These are phyloP conservation scores for Rutstroemia sp. DNA, from an alignment of 2,329 filamentous ascomycete genomes.

Conservation along the genomic window DNA sequence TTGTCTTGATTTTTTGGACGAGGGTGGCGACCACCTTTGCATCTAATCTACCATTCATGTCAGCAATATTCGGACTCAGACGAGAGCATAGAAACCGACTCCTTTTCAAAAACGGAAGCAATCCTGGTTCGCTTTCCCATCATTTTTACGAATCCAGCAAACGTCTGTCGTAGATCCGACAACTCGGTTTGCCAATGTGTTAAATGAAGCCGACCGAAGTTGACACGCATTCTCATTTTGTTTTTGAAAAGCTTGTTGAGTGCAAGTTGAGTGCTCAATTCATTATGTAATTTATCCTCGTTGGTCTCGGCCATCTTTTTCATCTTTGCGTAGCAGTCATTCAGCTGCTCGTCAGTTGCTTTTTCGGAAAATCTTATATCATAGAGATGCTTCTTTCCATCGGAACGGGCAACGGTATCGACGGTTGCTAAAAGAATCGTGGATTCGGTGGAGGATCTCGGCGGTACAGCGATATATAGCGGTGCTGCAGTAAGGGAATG, in stretches of 20 bases:
- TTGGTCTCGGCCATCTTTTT: background rate
- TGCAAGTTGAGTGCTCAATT: slow-evolving; percentile 16
- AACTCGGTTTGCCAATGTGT: slow-evolving; percentile 18
- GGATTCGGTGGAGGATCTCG: slow-evolving; percentile 1
- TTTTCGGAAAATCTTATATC: background rate
- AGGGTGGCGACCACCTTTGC: slow-evolving; percentile 14
- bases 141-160: slow-evolving; percentile 23
- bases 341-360: background rate
- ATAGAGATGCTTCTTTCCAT: background rate
- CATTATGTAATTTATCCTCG: slow-evolving; percentile 14
- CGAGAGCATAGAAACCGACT: slow-evolving; percentile 17
- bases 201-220: slow-evolving; percentile 26
- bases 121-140: slow-evolving; percentile 17
- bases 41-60: slow-evolving; percentile 10
- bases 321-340: background rate
- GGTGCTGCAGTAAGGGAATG: slow-evolving; percentile 15
- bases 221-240: slow-evolving; percentile 28
- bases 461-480: slow-evolving; percentile 22
- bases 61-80: background rate
- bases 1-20: slow-evolving; percentile 13
- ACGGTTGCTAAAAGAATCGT: background rate
- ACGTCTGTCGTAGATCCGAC: slow-evolving; percentile 10
- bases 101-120: slow-evolving; percentile 21
- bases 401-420: background rate
- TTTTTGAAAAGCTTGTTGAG: slow-evolving; percentile 18